Evolutionary conservation across 495 filamentous ascomycete genomes (phyloP), one percentile per base, ranked within the genome.

Genomic region (Neurospora intermedia): DNA sequence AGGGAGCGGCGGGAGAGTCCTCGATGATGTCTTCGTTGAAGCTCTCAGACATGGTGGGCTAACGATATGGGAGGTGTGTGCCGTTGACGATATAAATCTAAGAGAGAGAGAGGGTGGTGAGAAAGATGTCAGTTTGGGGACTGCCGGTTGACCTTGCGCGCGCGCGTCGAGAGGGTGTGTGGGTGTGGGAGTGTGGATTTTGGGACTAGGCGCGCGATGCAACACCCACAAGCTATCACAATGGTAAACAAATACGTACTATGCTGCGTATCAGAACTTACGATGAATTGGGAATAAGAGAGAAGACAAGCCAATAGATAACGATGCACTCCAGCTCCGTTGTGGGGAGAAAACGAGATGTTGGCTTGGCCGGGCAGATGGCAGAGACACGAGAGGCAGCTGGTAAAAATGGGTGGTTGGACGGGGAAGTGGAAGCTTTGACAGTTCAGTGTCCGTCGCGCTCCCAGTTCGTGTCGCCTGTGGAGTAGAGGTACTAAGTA

Each of bases 31-130:
- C 80, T n/a, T 83, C 81, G 42, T 76, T 73, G 71, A 80, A 80
- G 72, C 82, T 81, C 43, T 84, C 84, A 39, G 83, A 79, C 83
- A 84, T 84, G 69, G 72, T 66, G 70, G 38, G 39, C 69, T 59
- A 73, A 69, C 40, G 46, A 41, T 71, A 20, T 6, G 20, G 69
- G 27, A 40, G 39, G 39, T 40, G 41, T 42, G 27, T 27, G 27
- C 27, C 5, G 41, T 6, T 18, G 42, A 18, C 46, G 70, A 18
- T 31, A 31, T 23, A 27, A 20, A 15, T 16, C 16, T 41, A 72
- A 43, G 43, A 45, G 43, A 45, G 59, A 62, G 35, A 8, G 39
- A 8, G 18, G 18, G 71, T 43, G 46, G 59, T 43, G 23, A 42
- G 20, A 13, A 39, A 27, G 43, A 35, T 13, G 43, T 35, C 20